Evolutionary conservation across 2,329 filamentous ascomycete species (phyloP).

Genomic region (Arthrobotrys entomopaga): DNA sequence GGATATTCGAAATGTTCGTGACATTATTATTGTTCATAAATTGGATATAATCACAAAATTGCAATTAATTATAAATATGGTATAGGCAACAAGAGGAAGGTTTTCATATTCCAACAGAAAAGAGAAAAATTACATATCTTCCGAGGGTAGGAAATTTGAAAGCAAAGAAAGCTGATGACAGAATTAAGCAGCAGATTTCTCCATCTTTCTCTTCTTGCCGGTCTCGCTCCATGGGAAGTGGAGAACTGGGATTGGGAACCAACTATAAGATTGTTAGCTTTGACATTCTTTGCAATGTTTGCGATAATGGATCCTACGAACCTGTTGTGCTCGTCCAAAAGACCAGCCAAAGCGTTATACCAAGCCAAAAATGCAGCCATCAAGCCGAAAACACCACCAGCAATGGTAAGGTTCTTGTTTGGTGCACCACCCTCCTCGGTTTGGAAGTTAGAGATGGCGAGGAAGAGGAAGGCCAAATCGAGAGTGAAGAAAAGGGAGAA

Average conservation of each 20-base stretch:
- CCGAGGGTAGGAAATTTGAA: conserved; percentile 6
- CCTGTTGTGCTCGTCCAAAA: conserved; percentile 72
- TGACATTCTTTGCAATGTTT: not conserved
- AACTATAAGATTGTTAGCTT: conserved; percentile 38
- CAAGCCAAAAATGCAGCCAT: conserved; percentile 82
- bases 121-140: conserved; percentile 13
- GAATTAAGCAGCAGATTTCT: conserved; percentile 36
- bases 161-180: not conserved
- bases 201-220: conserved; percentile 56
- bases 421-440: conserved; percentile 64
- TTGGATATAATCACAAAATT: conserved; percentile 36
- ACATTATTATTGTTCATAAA: conserved; percentile 39
- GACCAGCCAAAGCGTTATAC: conserved; percentile 86
- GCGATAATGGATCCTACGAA: conserved; percentile 46
- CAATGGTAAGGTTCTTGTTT: conserved; percentile 69
- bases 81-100: conserved; percentile 22
- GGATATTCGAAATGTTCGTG: conserved; percentile 19
- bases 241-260: conserved; percentile 57
- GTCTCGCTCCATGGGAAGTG: conserved; percentile 62
- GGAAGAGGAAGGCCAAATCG: conserved; percentile 78
- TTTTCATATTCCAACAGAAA: conserved; percentile 13
- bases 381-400: conserved; percentile 82
- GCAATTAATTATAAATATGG: conserved; percentile 29
- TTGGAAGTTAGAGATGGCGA: conserved; percentile 73
- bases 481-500: conserved; percentile 80